Evolutionary conservation across 2,329 filamentous ascomycete species (phyloP), one percentile per base, ranked within the genome.

Genomic region (Fusarium brachygibbosum): DNA sequence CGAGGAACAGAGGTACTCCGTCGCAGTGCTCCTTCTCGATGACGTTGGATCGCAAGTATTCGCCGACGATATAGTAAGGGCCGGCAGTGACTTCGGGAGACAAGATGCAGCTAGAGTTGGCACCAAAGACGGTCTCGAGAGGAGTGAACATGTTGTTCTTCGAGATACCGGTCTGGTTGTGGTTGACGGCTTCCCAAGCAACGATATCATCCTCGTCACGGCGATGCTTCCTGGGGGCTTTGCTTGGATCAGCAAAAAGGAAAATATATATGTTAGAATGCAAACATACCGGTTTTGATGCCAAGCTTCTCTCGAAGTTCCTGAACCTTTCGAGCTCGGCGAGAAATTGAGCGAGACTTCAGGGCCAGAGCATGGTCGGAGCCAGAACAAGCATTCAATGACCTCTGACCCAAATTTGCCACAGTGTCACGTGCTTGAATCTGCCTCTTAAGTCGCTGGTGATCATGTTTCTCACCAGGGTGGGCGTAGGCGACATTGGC

Each of bases 61-160:
- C 45, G 16, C 58, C 45, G 8, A 53, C 21, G 2, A 62, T 11
- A 13, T 53, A 62, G 45, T 61, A 62, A 13, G 58, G 58, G 2
- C 58, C 45, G 0, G 58, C 58, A 0, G 56, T 62, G n/a, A 34
- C 0, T 5, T 62, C 58, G 1, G 58, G 58, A 0, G 58, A 53
- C 2, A 62, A n/a, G 13, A 62, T 61, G 5, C 56, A 62, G 21
- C 58, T 62, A 2, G 56, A 61, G 28, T 61, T 62, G 38, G 58
- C 58, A 1, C 56, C 34, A n/a, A 62, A 62, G 13, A 62, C 23
- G 1, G 56, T 45, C 5, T 62, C 38, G 7, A 62, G 45, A 2
- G 58, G 28, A 31, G 56, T 53, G 13, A 61, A 61, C 32, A 62
- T 62, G n/a, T 53, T 9, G 10, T 53, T 53, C 0, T 14, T 13